These are phyloP conservation scores for Neltuma alba DNA, from an alignment of 306 rosid genomes.

Conservation along the genomic window DNA sequence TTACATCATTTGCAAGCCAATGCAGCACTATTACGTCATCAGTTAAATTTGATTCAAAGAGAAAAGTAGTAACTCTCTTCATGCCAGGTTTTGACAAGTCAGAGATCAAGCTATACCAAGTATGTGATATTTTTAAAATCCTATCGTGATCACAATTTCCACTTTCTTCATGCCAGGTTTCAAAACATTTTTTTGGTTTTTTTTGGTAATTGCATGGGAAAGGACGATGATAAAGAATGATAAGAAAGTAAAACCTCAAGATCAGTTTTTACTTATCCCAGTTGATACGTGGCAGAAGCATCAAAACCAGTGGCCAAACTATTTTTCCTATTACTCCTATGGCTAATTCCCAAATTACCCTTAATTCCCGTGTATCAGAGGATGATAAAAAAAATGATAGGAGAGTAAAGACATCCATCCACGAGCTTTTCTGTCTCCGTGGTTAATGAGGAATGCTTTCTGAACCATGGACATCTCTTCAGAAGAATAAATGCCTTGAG, in stretches of 20 bases:
- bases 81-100: constrained; percentile 96
- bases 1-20: constrained; percentile 51
- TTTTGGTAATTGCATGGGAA: neutral
- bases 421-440: neutral
- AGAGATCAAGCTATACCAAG: constrained; percentile 93
- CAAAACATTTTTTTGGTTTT: neutral
- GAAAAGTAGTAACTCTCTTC: constrained; percentile 74
- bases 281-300: neutral
- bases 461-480: neutral
- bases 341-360: no score
- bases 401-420: neutral
- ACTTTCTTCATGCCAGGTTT: neutral
- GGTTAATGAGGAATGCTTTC: neutral
- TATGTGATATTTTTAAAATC: constrained; percentile 33
- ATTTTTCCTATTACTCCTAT: neutral
- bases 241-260: neutral
- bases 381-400: neutral
- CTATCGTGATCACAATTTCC: neutral
- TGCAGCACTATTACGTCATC: constrained; percentile 43
- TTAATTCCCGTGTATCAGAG: neutral
- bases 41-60: constrained; percentile 65
- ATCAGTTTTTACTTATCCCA: neutral
- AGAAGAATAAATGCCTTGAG: neutral
- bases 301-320: neutral
- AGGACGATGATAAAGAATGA: neutral